phyloP scores from a whole-genome alignment of 2,329 filamentous ascomycete genomes.

The Cladosporium sp. region DNA sequence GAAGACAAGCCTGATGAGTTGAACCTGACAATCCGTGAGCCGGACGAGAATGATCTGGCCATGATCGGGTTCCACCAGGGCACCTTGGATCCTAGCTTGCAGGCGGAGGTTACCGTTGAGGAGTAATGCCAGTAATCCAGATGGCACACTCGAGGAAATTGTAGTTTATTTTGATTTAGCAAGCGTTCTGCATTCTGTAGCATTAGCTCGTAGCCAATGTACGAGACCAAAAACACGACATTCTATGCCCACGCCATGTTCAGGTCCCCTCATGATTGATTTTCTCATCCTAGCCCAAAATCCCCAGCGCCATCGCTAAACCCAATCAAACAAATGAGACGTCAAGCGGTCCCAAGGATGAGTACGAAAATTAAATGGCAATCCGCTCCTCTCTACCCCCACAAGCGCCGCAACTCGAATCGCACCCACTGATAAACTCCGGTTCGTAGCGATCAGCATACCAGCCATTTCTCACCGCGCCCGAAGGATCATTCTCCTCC shows the following conservation, averaged over 20 bases:
- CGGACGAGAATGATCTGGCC: slow-evolving; percentile 45
- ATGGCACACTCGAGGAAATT: not conserved
- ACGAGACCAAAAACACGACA: not conserved
- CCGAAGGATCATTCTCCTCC: slow-evolving; percentile 10
- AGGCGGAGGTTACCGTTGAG: slow-evolving; percentile 1
- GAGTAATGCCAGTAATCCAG: too few species aligned
- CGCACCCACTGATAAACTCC: slow-evolving; percentile 4
- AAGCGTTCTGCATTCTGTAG: slow-evolving; percentile 11
- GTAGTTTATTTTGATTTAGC: slow-evolving; percentile 8
- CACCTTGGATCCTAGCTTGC: slow-evolving; percentile 13
- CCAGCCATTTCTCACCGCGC: slow-evolving; percentile 8
- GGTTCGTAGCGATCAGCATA: slow-evolving; percentile 6
- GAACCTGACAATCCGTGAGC: slow-evolving; percentile 48
- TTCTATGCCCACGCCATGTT: not conserved
- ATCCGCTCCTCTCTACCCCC: slow-evolving; percentile 1
- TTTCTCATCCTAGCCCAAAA: not conserved
- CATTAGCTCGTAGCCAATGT: not conserved
- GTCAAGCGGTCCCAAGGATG: not conserved
- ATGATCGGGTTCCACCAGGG: slow-evolving; percentile 35
- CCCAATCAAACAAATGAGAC: not conserved
- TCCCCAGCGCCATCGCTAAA: slow-evolving; percentile 10
- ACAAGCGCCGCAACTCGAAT: slow-evolving; percentile 2
- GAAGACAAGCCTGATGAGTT: slow-evolving; percentile 49
- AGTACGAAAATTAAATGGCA: not conserved
- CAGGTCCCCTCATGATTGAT: not conserved